Percentiles rank a stretch among this genome's conserved stretches.
phyloP scores from a whole-genome alignment of 2,329 filamentous ascomycete genomes.

The Lecanicillium sp. region DNA sequence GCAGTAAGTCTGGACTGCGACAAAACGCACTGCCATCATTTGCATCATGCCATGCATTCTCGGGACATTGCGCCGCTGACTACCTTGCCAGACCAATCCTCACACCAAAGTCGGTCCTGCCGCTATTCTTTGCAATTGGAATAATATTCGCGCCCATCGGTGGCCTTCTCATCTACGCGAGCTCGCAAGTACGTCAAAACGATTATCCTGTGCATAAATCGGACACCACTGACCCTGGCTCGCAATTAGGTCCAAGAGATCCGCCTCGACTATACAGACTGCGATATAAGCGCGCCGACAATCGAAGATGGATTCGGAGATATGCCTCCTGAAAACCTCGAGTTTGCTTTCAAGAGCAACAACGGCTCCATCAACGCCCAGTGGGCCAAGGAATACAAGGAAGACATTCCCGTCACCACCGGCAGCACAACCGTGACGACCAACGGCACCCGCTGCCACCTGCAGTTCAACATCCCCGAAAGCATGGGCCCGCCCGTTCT shows the following conservation, averaged over 20 bases:
- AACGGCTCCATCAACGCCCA: constrained; percentile 28
- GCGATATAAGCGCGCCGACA: constrained; percentile 46
- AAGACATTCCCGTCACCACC: constrained; percentile 29
- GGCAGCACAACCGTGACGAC: constrained; percentile 29
- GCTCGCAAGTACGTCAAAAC: constrained; percentile 63
- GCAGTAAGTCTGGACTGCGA: constrained; percentile 59
- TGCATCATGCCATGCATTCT: constrained; percentile 18
- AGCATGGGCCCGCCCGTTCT: constrained; percentile 73
- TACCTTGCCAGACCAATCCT: constrained; percentile 65
- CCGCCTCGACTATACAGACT: constrained; percentile 82
- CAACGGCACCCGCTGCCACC: constrained; percentile 42
- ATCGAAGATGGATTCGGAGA: constrained; percentile 26
- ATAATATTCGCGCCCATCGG: constrained; percentile 92
- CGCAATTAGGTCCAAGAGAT: constrained; percentile 85
- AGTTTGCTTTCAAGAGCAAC: constrained; percentile 61
- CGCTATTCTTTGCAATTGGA: constrained; percentile 83
- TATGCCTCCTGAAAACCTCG: constrained; percentile 52
- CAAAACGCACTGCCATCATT: constrained; percentile 4
- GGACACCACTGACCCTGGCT: no score
- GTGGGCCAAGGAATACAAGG: constrained; percentile 34
- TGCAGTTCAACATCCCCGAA: constrained; percentile 74
- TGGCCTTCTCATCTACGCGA: constrained; percentile 78
- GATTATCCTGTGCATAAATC: no score
- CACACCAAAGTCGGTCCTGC: constrained; percentile 86
- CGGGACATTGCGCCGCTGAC: constrained; percentile 20